These are phyloP conservation scores for Ascochyta pisi DNA, from an alignment of 2,329 filamentous ascomycete genomes.

Conservation along the genomic window DNA sequence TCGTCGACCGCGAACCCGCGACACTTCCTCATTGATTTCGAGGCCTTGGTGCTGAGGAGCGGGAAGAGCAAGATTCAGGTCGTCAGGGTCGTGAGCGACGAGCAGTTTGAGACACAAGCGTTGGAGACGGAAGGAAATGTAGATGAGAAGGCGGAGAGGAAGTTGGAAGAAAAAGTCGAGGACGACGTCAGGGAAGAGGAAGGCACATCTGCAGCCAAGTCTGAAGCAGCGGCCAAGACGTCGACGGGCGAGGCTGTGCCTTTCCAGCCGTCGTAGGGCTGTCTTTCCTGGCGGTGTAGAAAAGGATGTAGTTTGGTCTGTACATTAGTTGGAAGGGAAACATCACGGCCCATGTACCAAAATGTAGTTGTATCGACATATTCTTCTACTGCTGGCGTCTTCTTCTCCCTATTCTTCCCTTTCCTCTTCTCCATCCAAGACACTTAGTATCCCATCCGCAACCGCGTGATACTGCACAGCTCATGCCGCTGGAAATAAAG, in stretches of 20 bases:
- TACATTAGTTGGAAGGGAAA: not conserved
- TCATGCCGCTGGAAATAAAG: constrained; percentile 7
- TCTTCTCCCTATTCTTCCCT: not conserved
- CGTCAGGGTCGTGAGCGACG: constrained; percentile 62
- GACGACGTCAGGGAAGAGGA: constrained; percentile 1
- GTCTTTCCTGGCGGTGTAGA: not conserved
- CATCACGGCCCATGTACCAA: not conserved
- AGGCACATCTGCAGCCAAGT: not conserved
- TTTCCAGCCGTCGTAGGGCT: constrained; percentile 8
- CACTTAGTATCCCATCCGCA: not conserved
- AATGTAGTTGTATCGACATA: constrained; percentile 4
- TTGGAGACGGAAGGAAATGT: not conserved
- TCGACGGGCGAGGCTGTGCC: constrained; percentile 2
- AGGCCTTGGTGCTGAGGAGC: constrained; percentile 61
- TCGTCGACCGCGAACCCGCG: constrained; percentile 65
- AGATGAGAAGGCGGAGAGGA: not conserved
- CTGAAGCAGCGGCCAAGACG: constrained; percentile 1
- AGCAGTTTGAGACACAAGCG: constrained; percentile 57
- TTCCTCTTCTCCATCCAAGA: not conserved
- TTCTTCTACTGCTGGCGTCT: constrained; percentile 5
- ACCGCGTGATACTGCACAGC: not conserved
- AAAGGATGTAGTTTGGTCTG: not conserved
- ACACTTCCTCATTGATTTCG: constrained; percentile 65
- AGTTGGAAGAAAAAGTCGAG: constrained; percentile 4
- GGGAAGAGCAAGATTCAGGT: constrained; percentile 69